phyloP scores from a whole-genome alignment of 371 early-diverging fungal species.

The Haplosporangium sp. region DNA sequence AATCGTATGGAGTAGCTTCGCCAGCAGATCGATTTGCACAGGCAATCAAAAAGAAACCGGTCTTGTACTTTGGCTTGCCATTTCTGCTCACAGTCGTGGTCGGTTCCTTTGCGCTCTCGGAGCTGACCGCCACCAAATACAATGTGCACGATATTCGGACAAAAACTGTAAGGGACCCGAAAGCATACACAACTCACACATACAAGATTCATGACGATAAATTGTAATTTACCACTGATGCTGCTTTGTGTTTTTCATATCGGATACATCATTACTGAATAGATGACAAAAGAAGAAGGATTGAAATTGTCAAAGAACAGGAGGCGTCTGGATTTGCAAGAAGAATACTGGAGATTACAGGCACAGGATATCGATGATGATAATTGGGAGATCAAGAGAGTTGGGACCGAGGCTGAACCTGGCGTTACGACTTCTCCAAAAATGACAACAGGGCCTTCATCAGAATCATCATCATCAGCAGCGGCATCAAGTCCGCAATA shows the following conservation, averaged over 20 bases:
- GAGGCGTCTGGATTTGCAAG: slow-evolving; percentile 45
- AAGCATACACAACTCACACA: too few relatives aligned
- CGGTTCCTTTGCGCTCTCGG: slow-evolving; percentile 50
- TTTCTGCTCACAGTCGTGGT: slow-evolving; percentile 40
- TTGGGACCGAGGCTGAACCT: slow-evolving; percentile 20
- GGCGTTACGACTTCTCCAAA: slow-evolving; percentile 43
- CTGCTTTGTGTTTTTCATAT: neutral
- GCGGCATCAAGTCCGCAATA: slow-evolving; percentile 3
- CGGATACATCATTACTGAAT: neutral
- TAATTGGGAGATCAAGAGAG: slow-evolving; percentile 52
- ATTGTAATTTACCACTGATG: neutral
- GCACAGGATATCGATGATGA: slow-evolving; percentile 46
- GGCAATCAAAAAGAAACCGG: slow-evolving; percentile 36
- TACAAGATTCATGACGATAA: too few relatives aligned
- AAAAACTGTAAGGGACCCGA: slow-evolving; percentile 20
- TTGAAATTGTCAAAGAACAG: slow-evolving; percentile 35
- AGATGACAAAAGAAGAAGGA: slow-evolving; percentile 50
- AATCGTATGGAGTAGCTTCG: slow-evolving; percentile 41
- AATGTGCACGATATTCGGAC: slow-evolving; percentile 49
- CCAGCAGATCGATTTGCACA: slow-evolving; percentile 34
- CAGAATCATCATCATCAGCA: neutral
- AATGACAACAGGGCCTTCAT: neutral
- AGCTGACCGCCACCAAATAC: slow-evolving; percentile 49
- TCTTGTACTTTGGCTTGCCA: slow-evolving; percentile 46
- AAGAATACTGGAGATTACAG: slow-evolving; percentile 49